A percentile compares a stretch with the other conserved stretches of the same genome.
Evolutionary conservation across 2,329 filamentous ascomycete species (phyloP).

Genomic region (Fusarium luffae): DNA sequence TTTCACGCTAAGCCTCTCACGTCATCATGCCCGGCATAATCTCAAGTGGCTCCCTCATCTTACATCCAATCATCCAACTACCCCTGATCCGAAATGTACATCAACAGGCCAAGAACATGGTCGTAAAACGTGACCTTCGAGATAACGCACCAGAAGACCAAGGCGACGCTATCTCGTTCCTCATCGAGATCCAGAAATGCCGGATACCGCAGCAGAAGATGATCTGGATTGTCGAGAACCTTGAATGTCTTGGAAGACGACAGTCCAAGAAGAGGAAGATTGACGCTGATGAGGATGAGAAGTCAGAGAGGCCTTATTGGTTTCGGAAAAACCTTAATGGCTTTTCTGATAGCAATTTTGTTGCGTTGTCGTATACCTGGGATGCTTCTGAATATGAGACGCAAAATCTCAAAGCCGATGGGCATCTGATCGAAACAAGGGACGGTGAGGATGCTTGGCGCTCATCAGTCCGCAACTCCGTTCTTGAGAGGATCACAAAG

Average conservation of each 20-base stretch:
- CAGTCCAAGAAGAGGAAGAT: conserved; percentile 21
- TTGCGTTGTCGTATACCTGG: conserved; percentile 36
- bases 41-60: neutral
- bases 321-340: conserved; percentile 16
- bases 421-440: conserved; percentile 18
- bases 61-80: neutral
- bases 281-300: fast-evolving
- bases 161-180: neutral
- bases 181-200: conserved; percentile 25
- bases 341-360: conserved; percentile 15
- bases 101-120: neutral
- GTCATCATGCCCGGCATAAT: conserved; percentile 1
- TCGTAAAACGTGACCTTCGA: neutral
- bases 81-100: conserved; percentile 9
- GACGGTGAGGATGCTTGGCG: neutral
- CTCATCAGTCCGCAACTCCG: conserved; percentile 42
- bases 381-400: conserved; percentile 24
- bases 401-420: neutral
- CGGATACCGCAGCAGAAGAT: conserved; percentile 31
- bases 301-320: conserved; percentile 9
- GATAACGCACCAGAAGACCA: neutral
- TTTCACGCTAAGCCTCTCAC: neutral
- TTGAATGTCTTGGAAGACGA: conserved; percentile 27
- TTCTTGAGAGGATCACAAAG: conserved; percentile 37
- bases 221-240: conserved; percentile 37